Base-by-base conservation (phyloP, 2,329 filamentous ascomycete genomes). In the Hortaea sp. region DNA sequence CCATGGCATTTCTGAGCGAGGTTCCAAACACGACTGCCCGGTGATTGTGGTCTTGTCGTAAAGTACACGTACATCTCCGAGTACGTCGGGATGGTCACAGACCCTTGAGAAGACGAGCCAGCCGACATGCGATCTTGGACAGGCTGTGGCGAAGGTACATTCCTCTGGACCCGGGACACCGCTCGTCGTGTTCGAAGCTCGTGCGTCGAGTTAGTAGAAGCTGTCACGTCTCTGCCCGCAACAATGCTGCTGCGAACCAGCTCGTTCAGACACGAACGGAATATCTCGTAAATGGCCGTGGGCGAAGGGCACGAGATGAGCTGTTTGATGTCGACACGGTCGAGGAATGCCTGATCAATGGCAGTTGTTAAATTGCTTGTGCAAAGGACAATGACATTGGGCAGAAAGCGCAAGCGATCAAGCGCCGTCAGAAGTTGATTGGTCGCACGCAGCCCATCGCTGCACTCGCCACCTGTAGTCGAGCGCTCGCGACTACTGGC, bases 381-480 rank as follows among this genome's bases (percentile, higher is more conserved):
- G 54, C 70, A 75, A 30, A 75, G 57, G 5, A 74, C 63, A 28
- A 75, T 53, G 20, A 76, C 63, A 48, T 76, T 75, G 0, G 63
- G 56, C 27, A 65, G 57, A 29, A 60, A 50, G 27, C 66, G 62
- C 1, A 75, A 50, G 4, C 65, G 64, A 51, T 76, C 73, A 11
- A 76, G 62, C 0, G 66, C 69, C 7, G 67, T 71, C 1, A 76
- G 65, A 0, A 76, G 59, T 44, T 74, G 68, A 48, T 75, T 75
- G 0, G 73, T 73, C 4, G 71, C 64, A 39, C 72, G 61, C 49
- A 75, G 57, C 1, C 68, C 66, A 52, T 76, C 72, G 10, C 60
- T 62, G 31, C 68, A 69, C 48, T 75, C 72, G 42, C 66, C 68
- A 10, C 63, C 60, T 37, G 44, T 55, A 1, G 64, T 50, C 2